Evolutionary conservation across 768 basidiomycete genomes (phyloP), one percentile per base, ranked within the genome.

Genomic region (Boletus pseudo-olivaceus): DNA sequence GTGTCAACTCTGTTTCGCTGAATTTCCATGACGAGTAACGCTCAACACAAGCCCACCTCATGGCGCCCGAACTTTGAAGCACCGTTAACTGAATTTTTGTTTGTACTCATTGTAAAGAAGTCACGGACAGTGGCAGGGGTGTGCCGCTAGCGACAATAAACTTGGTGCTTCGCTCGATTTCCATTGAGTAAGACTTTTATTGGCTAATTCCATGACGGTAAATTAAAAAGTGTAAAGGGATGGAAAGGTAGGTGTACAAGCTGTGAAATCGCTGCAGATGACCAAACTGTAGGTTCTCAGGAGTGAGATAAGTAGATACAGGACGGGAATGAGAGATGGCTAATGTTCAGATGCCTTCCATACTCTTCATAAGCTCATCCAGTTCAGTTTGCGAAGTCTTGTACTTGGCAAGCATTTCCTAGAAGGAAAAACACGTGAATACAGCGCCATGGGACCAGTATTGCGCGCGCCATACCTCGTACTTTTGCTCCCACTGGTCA

Each of bases 401-500:
- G 78, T 85, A 90, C 70, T 94, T 93, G 56, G 65, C 75, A 57
- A 80, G 63, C 56, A 79, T 76, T 62, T 94, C 91, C 91, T 93
- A 71, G 56, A 56, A 55, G 32, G 39, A 33, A 40, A 12, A n/a
- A 9, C 11, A 41, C 53, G 43, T 53, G 47, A 62, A 62, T 39
- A 19, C 47, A 35, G 55, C 34, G 44, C 23, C 29, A 47, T 7
- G 30, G 9, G 14, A 17, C 11, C 2, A 14, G 12, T 2, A 39
- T 34, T 0, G 12, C 17, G n/a, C 26, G 19, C 20, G 12, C 73
- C 83, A 64, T 65, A 93, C 94, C 79, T 95, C 95, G 76, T 83
- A 90, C 75, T 96, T 98, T 80, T 87, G 83, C 83, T 97, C 95
- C 91, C 90, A 93, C 38, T 69, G 65, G 70, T 98, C 96, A 47